Conservation (phyloP, 1,284 basidiomycete genomes). For the Marasmius oreades region DNA sequence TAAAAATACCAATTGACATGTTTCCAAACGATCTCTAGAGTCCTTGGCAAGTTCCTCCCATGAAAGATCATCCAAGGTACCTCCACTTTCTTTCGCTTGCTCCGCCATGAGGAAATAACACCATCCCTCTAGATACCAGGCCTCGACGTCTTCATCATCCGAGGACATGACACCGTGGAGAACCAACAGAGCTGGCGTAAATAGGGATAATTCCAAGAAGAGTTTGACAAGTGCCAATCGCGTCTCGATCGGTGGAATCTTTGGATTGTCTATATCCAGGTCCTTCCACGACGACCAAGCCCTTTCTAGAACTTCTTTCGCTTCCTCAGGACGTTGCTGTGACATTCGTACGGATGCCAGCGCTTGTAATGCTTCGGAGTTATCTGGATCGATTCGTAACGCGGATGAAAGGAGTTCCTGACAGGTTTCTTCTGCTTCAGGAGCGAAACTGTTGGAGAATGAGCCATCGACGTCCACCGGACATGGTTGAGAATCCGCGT, state of each 20-base stretch:
- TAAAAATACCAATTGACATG: conserved; percentile 67
- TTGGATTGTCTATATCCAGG: conserved; percentile 62
- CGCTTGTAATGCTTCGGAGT: conserved; percentile 78
- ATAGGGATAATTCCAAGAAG: conserved; percentile 77
- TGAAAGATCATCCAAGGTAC: conserved; percentile 54
- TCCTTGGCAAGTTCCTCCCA: conserved; percentile 83
- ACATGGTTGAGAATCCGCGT: conserved; percentile 22
- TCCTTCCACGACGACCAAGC: conserved; percentile 77
- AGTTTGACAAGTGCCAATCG: conserved; percentile 79
- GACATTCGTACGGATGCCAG: conserved; percentile 89
- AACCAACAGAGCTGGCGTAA: conserved; percentile 70
- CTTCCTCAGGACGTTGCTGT: conserved; percentile 79
- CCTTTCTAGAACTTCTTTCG: conserved; percentile 65
- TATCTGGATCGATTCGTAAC: conserved; percentile 70
- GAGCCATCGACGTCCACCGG: conserved; percentile 1
- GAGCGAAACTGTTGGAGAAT: conserved; percentile 63
- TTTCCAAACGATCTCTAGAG: conserved; percentile 78
- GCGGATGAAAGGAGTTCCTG: conserved; percentile 74
- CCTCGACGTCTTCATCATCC: conserved; percentile 88
- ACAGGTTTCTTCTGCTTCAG: conserved; percentile 76
- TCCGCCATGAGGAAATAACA: conserved; percentile 82
- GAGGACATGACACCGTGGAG: conserved; percentile 78
- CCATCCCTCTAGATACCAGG: conserved; percentile 96
- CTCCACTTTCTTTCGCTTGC: conserved; percentile 56
- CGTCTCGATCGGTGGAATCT: conserved; percentile 72